Conservation (phyloP, 1,284 basidiomycete genomes). For the Sporisorium exsertum region DNA sequence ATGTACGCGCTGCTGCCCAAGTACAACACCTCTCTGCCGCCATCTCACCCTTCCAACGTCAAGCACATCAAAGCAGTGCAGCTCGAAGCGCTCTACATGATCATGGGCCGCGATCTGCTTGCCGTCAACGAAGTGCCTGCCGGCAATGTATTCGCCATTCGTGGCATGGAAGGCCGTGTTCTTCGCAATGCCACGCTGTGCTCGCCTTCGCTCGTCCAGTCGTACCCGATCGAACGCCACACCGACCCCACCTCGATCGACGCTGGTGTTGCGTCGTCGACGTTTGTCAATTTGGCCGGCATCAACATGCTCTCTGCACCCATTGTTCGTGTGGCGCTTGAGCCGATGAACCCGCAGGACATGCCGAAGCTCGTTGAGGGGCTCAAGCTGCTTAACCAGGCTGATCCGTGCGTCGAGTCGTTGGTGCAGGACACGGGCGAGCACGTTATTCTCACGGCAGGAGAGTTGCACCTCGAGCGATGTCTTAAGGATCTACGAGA, state of each 20-base stretch:
- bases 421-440: constrained; percentile 97
- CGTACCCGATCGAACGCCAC: constrained; percentile 33
- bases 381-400: constrained; percentile 88
- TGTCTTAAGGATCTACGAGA: constrained; percentile 95
- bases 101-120: constrained; percentile 97
- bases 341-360: constrained; percentile 85
- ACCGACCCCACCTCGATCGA: constrained; percentile 31
- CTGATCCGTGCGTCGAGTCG: constrained; percentile 96
- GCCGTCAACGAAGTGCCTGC: constrained; percentile 86
- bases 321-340: constrained; percentile 94
- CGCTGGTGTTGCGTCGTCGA: constrained; percentile 17
- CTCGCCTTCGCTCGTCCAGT: constrained; percentile 69
- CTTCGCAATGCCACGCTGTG: constrained; percentile 92
- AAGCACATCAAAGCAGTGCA: constrained; percentile 77
- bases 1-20: constrained; percentile 86
- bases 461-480: constrained; percentile 95
- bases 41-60: constrained; percentile 75
- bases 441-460: constrained; percentile 95
- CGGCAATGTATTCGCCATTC: constrained; percentile 94
- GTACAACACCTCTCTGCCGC: constrained; percentile 79
- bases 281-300: constrained; percentile 64
- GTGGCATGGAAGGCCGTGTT: constrained; percentile 88
- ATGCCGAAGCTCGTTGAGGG: constrained; percentile 91
- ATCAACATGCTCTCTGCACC: constrained; percentile 74
- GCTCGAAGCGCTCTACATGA: constrained; percentile 86